Conservation (phyloP, 73 alveolate genomes). For the Paramecium pentaurelia region DNA sequence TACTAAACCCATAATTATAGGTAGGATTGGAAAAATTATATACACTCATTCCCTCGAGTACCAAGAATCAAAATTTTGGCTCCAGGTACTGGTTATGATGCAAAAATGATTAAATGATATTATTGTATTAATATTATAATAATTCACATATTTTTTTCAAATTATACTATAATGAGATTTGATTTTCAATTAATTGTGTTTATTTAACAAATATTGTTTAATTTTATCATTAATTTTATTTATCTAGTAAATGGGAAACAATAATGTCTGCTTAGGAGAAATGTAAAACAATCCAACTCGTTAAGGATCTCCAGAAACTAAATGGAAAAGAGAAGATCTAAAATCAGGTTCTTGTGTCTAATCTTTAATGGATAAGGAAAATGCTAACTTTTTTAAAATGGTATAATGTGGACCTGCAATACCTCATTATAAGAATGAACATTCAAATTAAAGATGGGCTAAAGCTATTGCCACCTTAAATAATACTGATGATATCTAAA, state of each 20-base stretch:
- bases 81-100: background rate
- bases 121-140: background rate
- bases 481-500: background rate
- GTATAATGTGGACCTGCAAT: background rate
- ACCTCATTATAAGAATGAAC: background rate
- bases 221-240: background rate
- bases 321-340: slow-evolving; percentile 9
- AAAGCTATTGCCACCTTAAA: background rate
- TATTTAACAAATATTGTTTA: background rate
- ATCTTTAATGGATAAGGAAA: background rate
- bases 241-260: background rate
- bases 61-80: background rate
- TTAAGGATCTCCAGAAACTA: background rate
- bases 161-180: background rate
- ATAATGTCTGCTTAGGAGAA: slow-evolving; percentile 2
- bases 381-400: background rate
- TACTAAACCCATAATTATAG: background rate
- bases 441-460: background rate
- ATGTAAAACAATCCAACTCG: background rate
- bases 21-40: background rate
- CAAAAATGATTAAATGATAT: background rate
- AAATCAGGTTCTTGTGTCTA: background rate
- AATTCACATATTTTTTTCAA: background rate
- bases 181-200: background rate
- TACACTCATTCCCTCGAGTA: background rate